A percentile compares a stretch with the other conserved stretches of the same genome.
Evolutionary conservation across 2,329 filamentous ascomycete species (phyloP).

Genomic region (Xylaria sp.): DNA sequence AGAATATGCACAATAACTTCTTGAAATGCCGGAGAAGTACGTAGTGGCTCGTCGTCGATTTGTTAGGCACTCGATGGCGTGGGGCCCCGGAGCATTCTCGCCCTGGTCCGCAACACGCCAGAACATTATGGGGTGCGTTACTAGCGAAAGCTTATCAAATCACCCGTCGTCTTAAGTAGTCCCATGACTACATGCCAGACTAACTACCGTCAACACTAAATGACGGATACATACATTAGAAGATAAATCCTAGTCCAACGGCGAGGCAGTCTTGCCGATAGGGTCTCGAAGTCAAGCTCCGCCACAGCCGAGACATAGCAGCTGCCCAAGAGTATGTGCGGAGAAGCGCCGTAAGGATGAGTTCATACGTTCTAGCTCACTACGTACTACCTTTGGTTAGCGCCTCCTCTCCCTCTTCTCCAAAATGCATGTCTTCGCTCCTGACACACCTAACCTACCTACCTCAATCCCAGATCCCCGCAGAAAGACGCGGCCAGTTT

Average conservation of each 20-base stretch:
- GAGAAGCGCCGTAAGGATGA: constrained; percentile 30
- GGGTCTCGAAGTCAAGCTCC: constrained; percentile 3
- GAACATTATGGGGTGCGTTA: background rate
- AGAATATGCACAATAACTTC: background rate
- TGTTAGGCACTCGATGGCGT: background rate
- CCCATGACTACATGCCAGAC: background rate
- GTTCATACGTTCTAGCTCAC: constrained; percentile 21
- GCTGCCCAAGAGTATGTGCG: constrained; percentile 7
- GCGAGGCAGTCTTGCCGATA: background rate
- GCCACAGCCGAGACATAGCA: constrained; percentile 18
- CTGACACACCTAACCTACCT: constrained; percentile 5
- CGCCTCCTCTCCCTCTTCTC: constrained; percentile 11
- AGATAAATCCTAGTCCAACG: background rate
- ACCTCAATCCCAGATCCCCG: constrained; percentile 17
- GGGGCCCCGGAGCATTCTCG: constrained; percentile 2
- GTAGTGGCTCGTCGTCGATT: constrained; percentile 2
- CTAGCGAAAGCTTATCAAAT: background rate
- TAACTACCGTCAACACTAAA: constrained; percentile 1
- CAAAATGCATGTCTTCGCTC: constrained; percentile 19
- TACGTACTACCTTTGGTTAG: background rate
- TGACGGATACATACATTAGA: constrained; percentile 14
- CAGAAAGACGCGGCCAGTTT: constrained; percentile 11
- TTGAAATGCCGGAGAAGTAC: constrained; percentile 4
- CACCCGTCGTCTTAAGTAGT: background rate
- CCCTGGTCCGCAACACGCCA: background rate